Percentiles rank a stretch among this genome's conserved stretches.
phyloP scores from a whole-genome alignment of 2,329 filamentous ascomycete species.

The Fusarium papillatum region DNA sequence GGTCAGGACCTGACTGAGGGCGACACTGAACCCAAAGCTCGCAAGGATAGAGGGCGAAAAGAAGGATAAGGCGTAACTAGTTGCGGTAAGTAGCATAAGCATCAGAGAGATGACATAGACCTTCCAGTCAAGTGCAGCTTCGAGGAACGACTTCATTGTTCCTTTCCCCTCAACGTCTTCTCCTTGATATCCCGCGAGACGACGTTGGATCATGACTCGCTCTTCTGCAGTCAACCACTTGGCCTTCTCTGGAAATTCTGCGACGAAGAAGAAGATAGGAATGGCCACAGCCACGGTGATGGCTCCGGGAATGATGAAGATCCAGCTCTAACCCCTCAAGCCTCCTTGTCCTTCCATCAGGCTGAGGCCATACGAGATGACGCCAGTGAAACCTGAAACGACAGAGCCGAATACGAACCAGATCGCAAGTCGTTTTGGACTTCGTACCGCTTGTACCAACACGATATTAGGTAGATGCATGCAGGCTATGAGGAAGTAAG shows the following conservation, averaged over 20 bases:
- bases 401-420: not conserved
- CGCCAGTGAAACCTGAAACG: not conserved
- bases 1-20: not conserved
- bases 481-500: not conserved
- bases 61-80: not conserved
- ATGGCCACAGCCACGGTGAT: not conserved
- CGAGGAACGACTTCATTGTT: not conserved
- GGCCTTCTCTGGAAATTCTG: not conserved
- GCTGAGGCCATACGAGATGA: not conserved
- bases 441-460: not conserved
- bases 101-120: not conserved
- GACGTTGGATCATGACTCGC: not conserved
- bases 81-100: not conserved
- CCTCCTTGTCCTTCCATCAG: not conserved
- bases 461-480: not conserved
- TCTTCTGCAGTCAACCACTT: not conserved
- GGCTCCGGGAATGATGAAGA: conserved; percentile 7
- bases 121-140: not conserved
- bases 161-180: not conserved
- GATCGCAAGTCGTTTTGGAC: not conserved
- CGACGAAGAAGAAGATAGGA: not conserved
- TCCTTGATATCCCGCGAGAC: not conserved
- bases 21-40: not conserved
- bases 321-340: not conserved
- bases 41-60: not conserved